phyloP scores from a whole-genome alignment of 305 asterid genomes.

The Fraxinus sp. region DNA sequence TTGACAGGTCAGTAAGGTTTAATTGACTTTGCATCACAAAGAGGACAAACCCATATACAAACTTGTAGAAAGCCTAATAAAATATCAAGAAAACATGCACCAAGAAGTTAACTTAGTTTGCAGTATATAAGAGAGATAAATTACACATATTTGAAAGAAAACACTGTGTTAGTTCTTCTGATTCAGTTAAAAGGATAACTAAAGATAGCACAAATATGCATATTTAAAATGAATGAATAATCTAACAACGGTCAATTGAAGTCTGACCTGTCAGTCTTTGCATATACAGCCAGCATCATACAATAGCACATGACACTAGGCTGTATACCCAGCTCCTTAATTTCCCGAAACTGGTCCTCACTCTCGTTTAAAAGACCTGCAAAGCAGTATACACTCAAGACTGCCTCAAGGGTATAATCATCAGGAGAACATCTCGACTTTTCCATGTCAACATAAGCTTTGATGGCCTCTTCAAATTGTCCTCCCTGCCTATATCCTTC shows the following conservation, averaged over 20 bases:
- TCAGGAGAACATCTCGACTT: conserved; percentile 91
- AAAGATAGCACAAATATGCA: conserved; percentile 22
- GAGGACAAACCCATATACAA: background rate
- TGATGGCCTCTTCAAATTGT: conserved; percentile 85
- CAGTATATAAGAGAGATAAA: background rate
- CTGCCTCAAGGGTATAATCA: conserved; percentile 92
- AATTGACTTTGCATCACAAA: background rate
- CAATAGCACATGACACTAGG: conserved; percentile 96
- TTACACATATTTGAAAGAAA: background rate
- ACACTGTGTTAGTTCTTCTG: background rate
- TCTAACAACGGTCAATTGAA: conserved; percentile 16
- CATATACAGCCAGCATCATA: conserved; percentile 87
- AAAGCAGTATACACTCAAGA: conserved; percentile 89
- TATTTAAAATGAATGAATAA: conserved; percentile 19
- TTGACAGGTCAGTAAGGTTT: conserved; percentile 2
- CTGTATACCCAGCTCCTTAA: conserved; percentile 74
- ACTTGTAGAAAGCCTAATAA: background rate
- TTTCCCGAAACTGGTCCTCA: conserved; percentile 82
- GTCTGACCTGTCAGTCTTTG: conserved; percentile 74
- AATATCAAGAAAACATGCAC: background rate
- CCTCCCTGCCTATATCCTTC: conserved; percentile 95
- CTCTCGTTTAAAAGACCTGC: conserved; percentile 94
- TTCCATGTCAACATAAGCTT: conserved; percentile 93
- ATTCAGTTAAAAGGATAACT: background rate
- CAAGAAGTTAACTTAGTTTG: background rate